Percentiles rank a stretch among this genome's conserved stretches.
phyloP scores from a whole-genome alignment of 495 filamentous ascomycete species.

The Penicillium cataractarum region DNA sequence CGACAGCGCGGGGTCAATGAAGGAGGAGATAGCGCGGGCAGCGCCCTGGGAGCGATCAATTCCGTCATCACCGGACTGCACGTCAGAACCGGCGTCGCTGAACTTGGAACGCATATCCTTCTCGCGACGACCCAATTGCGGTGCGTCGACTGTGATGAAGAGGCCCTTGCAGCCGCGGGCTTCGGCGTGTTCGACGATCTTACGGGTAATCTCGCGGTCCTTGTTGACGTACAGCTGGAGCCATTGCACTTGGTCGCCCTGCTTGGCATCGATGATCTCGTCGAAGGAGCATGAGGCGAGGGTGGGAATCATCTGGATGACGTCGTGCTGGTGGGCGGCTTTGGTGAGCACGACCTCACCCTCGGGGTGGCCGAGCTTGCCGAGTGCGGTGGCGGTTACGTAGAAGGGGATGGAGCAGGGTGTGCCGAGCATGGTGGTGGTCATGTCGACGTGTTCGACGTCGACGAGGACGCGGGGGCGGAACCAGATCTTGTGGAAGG shows the following conservation, averaged over 20 bases:
- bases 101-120: slow-evolving; percentile 97
- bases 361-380: slow-evolving; percentile 87
- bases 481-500: slow-evolving; percentile 98
- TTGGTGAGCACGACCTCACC: slow-evolving; percentile 89
- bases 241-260: slow-evolving; percentile 89
- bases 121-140: slow-evolving; percentile 90
- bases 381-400: slow-evolving; percentile 88
- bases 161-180: slow-evolving; percentile 90
- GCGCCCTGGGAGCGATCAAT: slow-evolving; percentile 90
- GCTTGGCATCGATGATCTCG: slow-evolving; percentile 86
- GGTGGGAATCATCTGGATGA: slow-evolving; percentile 96
- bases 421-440: slow-evolving; percentile 88
- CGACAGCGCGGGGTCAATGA: slow-evolving; percentile 88
- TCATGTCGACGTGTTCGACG: slow-evolving; percentile 82
- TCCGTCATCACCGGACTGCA: slow-evolving; percentile 67
- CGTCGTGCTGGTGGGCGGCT: slow-evolving; percentile 81
- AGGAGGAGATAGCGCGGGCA: slow-evolving; percentile 87
- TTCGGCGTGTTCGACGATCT: slow-evolving; percentile 91
- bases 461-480: slow-evolving; percentile 82
- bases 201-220: slow-evolving; percentile 85
- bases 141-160: slow-evolving; percentile 98
- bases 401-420: slow-evolving; percentile 85
- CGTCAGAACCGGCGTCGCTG: slow-evolving; percentile 78
- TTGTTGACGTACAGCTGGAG: slow-evolving; percentile 99
- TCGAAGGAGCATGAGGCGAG: slow-evolving; percentile 98